phyloP scores from a whole-genome alignment of 495 filamentous ascomycete genomes.

The Friedmanniomyces simplex region DNA sequence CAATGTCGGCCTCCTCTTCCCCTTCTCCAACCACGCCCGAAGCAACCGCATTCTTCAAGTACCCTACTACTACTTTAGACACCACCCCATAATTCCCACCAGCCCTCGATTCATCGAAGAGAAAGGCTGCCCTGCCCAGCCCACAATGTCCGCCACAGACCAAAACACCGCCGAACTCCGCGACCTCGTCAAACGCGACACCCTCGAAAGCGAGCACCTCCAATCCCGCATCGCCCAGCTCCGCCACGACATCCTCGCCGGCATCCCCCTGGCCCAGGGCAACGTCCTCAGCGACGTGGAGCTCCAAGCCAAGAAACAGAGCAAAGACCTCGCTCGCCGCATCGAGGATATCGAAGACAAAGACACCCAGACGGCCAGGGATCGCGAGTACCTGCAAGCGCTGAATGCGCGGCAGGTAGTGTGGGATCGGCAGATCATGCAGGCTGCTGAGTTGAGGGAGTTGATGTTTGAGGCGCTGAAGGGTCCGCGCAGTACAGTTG shows the following conservation, averaged over 20 bases:
- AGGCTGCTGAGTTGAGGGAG: constrained; percentile 1
- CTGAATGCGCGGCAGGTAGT: constrained; percentile 3
- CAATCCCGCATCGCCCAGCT: neutral
- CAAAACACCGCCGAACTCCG: neutral
- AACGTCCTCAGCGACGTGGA: neutral
- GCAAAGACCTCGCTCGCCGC: constrained; percentile 9
- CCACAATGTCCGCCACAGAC: neutral
- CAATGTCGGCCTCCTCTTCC: neutral
- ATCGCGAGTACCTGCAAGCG: neutral
- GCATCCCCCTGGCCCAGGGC: neutral
- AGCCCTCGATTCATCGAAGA: neutral
- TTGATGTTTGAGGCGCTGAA: neutral
- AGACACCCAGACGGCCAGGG: neutral
- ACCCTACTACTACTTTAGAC: neutral
- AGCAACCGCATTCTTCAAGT: too few species aligned
- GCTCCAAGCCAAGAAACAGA: neutral
- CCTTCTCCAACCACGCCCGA: too few species aligned
- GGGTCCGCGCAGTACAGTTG: neutral
- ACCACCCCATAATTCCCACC: neutral
- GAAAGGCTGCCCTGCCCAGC: too few species aligned
- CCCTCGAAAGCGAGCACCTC: neutral
- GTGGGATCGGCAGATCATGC: constrained; percentile 6
- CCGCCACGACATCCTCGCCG: neutral
- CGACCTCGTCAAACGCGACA: neutral
- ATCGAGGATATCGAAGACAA: constrained; percentile 9